Base-by-base conservation (phyloP, 1,284 basidiomycete species). In the Ceraceosorus guamensis region DNA sequence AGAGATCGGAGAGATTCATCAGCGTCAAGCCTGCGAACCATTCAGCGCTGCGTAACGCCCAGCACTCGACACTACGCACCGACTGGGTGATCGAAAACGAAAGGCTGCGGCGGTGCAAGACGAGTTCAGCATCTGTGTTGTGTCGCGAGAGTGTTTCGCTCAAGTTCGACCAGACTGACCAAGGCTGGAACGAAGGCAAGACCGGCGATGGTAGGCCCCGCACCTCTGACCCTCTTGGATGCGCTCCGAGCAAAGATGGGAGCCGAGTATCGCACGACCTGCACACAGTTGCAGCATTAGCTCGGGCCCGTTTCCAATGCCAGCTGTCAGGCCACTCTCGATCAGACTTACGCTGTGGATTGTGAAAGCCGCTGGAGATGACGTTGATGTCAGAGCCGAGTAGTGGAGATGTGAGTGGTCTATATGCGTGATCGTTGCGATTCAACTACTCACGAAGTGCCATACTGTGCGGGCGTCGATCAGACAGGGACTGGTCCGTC, bases 181-280 rank as follows among this genome's bases (percentile, higher is more conserved):
- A 67, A 45, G 0, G 60, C 62, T 7, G 67, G 67, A 5, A 77
- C 76, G 48, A 76, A 70, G n/a, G 73, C 62, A 13, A 78, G 59
- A 48, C 88, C 88, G 1, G 85, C 86, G 30, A 82, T 65, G 0
- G 89, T 91, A 2, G 90, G 90, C 14, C 88, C 90, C 85, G 88
- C 89, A 2, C 83, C 79, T 68, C 72, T 84, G 43, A 90, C 65
- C 44, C 84, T 81, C 3, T 82, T 80, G 67, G 83, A 88, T 56
- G 81, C 77, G 24, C 80, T 81, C 64, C 85, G 85, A 37, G 79
- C 80, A 72, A 91, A 89, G 4, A 83, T 82, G 65, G 85, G 87
- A 67, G 85, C 85, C 3, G 87, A 83, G 69, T 90, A 86, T 50
- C 82, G 52, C 3, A 70, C 67, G 50, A 73, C 62, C 45, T 52